Base-by-base conservation (phyloP, 2,329 filamentous ascomycete species). In the Neofusicoccum laricinum region DNA sequence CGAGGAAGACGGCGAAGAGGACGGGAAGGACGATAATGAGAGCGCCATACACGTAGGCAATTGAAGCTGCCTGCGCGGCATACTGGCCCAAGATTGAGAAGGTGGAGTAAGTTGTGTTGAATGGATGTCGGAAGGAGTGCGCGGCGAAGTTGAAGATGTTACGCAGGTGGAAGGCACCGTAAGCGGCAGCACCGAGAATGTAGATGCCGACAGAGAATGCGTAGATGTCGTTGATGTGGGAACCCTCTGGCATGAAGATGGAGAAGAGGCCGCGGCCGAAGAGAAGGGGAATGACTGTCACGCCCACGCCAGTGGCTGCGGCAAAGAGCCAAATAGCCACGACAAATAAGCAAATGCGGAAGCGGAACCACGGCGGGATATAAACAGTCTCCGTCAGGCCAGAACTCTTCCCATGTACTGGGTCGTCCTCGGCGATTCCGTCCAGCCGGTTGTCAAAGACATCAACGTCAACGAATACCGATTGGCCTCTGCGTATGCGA, bases 201-300 rank as follows among this genome's bases (percentile, higher is more conserved):
- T 96, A 97, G 45, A 96, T 85, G 14, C 95, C 95, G 34, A 95
- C 88, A 61, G 92, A 96, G 75, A 97, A 97, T 12, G 95, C 94
- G 71, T 99, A 98, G 30, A 99, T 90, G 75, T 99, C 95, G 76
- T 98, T 99, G 73, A 94, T 90, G 66, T 90, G 71, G 7, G 76
- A 70, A 0, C 70, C 84, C 0, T 82, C 78, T 4, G 92, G 91
- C 46, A 97, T 86, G 38, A 93, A 78, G 32, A 84, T 79, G 51
- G 88, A 87, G 73, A 97, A 91, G 66, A 98, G 83, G 64, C 83
- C 84, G 32, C 95, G 90, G 1, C 95, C 95, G 72, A 97, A 87
- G 6, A 96, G 82, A 3, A 99, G 84, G 0, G 95, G 96, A 0
- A 96, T 79, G 66, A 99, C 89, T 1, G 95, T 97, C 67, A 91